A percentile compares a stretch with the other conserved stretches of the same genome.
These are phyloP conservation scores for Rhizophora mangle DNA, from an alignment of 345 rosid genomes.

Conservation along the genomic window DNA sequence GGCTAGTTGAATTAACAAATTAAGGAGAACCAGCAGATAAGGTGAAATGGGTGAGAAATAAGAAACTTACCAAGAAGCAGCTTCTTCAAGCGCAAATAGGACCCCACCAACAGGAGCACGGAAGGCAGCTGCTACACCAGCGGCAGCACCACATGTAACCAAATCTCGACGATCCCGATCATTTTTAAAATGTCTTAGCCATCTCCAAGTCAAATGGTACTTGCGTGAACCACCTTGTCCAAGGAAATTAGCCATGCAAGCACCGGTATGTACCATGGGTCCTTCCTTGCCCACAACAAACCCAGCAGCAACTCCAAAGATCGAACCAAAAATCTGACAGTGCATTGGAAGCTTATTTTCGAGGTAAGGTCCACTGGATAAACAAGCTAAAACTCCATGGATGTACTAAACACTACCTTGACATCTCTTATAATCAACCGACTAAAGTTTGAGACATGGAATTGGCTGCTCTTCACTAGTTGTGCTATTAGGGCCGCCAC, in stretches of 20 bases:
- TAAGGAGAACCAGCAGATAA: background rate
- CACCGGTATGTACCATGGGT: conserved; percentile 97
- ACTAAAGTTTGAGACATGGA: no score
- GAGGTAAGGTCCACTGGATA: background rate
- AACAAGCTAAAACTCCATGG: no score
- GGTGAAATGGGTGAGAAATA: conserved; percentile 6
- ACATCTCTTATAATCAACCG: no score
- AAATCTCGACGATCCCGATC: conserved; percentile 86
- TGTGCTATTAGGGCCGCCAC: no score
- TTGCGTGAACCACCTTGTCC: conserved; percentile 95
- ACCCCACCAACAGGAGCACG: conserved; percentile 99
- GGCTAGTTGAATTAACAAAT: background rate
- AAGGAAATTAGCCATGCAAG: conserved; percentile 86
- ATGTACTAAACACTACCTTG: no score
- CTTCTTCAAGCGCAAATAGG: conserved; percentile 96
- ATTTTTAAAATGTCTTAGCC: conserved; percentile 89
- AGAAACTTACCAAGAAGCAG: conserved; percentile 71
- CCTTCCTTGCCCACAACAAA: conserved; percentile 96
- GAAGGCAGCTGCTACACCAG: conserved; percentile 98
- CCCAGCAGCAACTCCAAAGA: conserved; percentile 89
- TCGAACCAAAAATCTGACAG: conserved; percentile 83
- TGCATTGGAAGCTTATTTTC: background rate
- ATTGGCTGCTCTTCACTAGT: no score
- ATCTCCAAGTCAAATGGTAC: conserved; percentile 81
- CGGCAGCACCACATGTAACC: conserved; percentile 95